phyloP scores from a whole-genome alignment of 1,284 basidiomycete genomes.

The Tremellales sp. region DNA sequence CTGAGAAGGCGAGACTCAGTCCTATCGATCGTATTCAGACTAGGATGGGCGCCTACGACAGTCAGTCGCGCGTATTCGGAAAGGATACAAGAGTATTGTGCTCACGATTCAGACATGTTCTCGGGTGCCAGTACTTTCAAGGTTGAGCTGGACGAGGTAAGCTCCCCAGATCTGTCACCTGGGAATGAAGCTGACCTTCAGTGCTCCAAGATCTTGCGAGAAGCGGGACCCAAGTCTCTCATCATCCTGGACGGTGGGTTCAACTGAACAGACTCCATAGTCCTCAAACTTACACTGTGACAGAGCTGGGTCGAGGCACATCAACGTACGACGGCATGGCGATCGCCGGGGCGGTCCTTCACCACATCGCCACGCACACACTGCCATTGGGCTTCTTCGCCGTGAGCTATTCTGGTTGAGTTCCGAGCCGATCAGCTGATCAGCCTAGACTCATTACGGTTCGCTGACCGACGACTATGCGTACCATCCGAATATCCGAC shows the following conservation, averaged over 20 bases:
- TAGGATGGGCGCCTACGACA: constrained; percentile 97
- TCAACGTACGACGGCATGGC: constrained; percentile 81
- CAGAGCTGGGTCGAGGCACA: constrained; percentile 73
- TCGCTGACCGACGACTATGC: constrained; percentile 52
- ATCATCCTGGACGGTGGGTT: constrained; percentile 86
- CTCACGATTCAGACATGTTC: constrained; percentile 67
- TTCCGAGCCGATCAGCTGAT: too few species aligned
- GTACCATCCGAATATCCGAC: constrained; percentile 87
- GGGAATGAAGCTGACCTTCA: background rate
- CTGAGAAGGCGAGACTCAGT: constrained; percentile 71
- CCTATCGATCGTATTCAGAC: constrained; percentile 93
- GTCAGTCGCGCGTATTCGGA: constrained; percentile 23
- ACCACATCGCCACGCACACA: constrained; percentile 85
- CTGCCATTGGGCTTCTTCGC: constrained; percentile 64
- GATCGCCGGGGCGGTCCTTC: constrained; percentile 89
- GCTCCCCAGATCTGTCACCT: constrained; percentile 4
- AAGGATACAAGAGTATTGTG: background rate
- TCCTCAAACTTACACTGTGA: background rate
- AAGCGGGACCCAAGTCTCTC: constrained; percentile 84
- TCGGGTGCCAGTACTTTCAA: constrained; percentile 92
- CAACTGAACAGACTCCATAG: background rate
- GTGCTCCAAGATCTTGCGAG: constrained; percentile 83
- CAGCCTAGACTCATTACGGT: constrained; percentile 49
- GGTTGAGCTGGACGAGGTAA: constrained; percentile 90
- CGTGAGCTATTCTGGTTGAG: too few species aligned